Evolutionary conservation across 345 rosid genomes (phyloP), one percentile per base, ranked within the genome.

Genomic region (Cardamine chenopodiifolia): DNA sequence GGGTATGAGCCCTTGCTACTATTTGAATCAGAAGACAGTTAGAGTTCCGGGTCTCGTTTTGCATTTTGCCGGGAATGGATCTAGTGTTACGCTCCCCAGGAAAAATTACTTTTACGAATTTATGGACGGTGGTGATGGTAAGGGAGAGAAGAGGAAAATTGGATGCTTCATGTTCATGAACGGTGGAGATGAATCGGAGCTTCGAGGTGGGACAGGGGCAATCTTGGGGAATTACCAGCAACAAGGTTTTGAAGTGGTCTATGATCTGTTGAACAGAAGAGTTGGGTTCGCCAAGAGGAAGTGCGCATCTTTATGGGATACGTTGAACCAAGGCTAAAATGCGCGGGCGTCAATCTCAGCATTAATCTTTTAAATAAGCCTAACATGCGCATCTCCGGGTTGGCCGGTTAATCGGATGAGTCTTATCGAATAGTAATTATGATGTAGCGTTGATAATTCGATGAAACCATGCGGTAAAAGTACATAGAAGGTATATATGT

Each of bases 161-260:
- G 98, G 97, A 10, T 93, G 98, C 54, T 69, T 93, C 77, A 93
- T 91, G 98, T 34, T 93, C 83, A 88, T 93, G 96, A 85, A 91
- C 89, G 94, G 92, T 9, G 96, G 98, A 20, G 93, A 85, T 71
- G 98, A 91, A 35, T 59, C 73, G 7, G 98, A 94, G 72, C 68
- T 87, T 70, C 72, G 61, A 0, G 96, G 91, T 71, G 98, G 97
- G 63, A 91, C 98, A 3, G 96, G 86, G 13, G 98, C 84, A 0
- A 87, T 85, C 1, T 32, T 93, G 1, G 98, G 98, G 18, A 93
- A 93, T 71, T 94, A 87, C 37, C 98, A 94, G 78, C 98, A 94
- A 26, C 98, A 94, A 78, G 98, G 98, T 3, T 91, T 94, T 34
- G 95, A 94, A 71, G 96, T 91, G 71, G 96, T 91, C 19, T 94